phyloP scores from a whole-genome alignment of 768 basidiomycete species.

The Boletus rufocinnamomeus region DNA sequence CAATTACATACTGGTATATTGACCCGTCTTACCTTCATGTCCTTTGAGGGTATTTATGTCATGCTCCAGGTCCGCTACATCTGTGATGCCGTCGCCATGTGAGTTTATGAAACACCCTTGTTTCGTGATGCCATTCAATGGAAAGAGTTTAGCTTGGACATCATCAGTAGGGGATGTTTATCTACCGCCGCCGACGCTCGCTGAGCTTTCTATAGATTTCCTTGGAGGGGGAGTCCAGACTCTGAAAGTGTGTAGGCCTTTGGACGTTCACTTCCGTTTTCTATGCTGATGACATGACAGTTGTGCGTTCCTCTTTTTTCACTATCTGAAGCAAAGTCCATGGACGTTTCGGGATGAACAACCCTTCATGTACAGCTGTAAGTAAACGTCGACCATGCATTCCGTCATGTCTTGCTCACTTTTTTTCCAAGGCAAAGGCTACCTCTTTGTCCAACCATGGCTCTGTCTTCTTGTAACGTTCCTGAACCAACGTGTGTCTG shows the following conservation, averaged over 20 bases:
- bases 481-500: too few species aligned
- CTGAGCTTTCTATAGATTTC: slow-evolving; percentile 14
- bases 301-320: slow-evolving; percentile 13
- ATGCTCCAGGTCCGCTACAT: slow-evolving; percentile 23
- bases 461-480: too few species aligned
- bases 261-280: neutral
- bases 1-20: slow-evolving; percentile 21
- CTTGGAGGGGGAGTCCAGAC: slow-evolving; percentile 5
- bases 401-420: too few species aligned
- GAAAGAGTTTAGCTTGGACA: slow-evolving; percentile 10
- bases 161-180: slow-evolving; percentile 1
- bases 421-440: too few species aligned
- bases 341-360: neutral
- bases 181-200: neutral
- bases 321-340: neutral
- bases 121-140: neutral
- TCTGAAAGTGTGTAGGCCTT: slow-evolving; percentile 5
- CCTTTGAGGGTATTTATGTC: neutral
- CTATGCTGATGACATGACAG: slow-evolving; percentile 10
- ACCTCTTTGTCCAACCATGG: too few species aligned
- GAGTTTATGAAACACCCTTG: neutral
- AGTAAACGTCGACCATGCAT: neutral
- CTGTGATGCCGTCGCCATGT: slow-evolving; percentile 22
- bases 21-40: neutral
- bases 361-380: slow-evolving; percentile 6